Base-by-base conservation (phyloP, 352 stramenopile genomes). In the Pythium biforme region DNA sequence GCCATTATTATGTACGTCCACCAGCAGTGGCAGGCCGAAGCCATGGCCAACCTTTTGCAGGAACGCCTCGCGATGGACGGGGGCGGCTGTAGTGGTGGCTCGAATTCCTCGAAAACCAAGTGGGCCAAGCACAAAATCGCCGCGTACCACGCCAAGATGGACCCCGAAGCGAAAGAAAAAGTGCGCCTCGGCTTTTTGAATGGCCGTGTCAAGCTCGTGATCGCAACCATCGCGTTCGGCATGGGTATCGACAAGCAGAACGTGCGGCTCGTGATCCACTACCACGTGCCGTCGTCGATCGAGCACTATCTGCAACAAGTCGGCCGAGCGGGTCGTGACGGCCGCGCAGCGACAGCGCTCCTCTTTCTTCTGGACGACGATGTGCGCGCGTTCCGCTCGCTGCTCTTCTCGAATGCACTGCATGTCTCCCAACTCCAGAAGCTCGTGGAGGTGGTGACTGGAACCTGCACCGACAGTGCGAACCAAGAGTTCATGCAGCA, bases 181-280 rank as follows among this genome's bases (percentile, higher is more conserved):
- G 74, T 92, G 46, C 83, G 82, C 0, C 76, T 62, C 17, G 77
- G 83, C 20, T 99, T 99, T 64, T 76, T 97, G 45, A 74, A 83
- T 61, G 96, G 96, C 8, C 70, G 82, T 51, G 79, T 95, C 23
- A 81, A 83, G 31, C 83, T 98, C 27, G 90, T 98, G 50, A 94
- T 98, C 66, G 97, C 97, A 5, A 99, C 97, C 12, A 93, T 99
- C 60, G 97, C 96, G 1, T 99, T 99, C 68, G 97, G 97, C 11
- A 97, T 99, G 83, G 97, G 97, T 54, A 99, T 99, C 57, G 96
- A 99, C 79, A 99, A 99, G 70, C 83, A 90, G 46, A 97, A 99
- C 76, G 92, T 99, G 23, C 82, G 87, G 6, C 98, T 97, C 64
- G 98, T 99, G 7, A 90, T 99, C 34, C 98, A 99, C 73, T 98